Percentiles rank a stretch among this genome's conserved stretches.
These are phyloP conservation scores for Diaporthe vaccinii DNA, from an alignment of 2,329 filamentous ascomycete species.

Conservation along the genomic window DNA sequence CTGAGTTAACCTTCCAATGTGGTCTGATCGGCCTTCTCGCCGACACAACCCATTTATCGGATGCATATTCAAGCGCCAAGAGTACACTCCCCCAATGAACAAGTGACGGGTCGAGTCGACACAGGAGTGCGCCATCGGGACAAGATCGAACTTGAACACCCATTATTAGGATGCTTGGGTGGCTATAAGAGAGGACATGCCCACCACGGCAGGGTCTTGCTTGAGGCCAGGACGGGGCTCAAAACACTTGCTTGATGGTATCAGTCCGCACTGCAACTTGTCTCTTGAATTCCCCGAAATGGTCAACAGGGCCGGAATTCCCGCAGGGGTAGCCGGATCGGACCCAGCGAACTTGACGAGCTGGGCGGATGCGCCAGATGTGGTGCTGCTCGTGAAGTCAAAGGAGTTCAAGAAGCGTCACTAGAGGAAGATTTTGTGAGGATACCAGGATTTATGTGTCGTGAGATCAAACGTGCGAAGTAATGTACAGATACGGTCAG, in stretches of 20 bases:
- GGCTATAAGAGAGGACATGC: not conserved
- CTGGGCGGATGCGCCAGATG: not conserved
- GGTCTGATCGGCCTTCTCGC: constrained; percentile 10
- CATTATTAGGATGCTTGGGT: not conserved
- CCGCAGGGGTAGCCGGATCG: not conserved
- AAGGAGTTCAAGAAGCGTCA: too few relatives aligned
- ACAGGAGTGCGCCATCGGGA: not conserved
- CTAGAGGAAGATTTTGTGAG: not conserved
- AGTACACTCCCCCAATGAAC: not conserved
- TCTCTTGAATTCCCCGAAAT: not conserved
- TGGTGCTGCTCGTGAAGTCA: not conserved
- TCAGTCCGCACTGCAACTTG: not conserved
- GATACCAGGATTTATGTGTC: too few relatives aligned
- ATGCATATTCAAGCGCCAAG: not conserved
- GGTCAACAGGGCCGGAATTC: not conserved
- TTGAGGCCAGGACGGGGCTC: not conserved
- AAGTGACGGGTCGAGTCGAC: not conserved
- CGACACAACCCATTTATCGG: not conserved
- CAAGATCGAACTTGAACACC: not conserved
- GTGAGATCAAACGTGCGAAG: not conserved
- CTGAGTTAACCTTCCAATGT: constrained; percentile 1
- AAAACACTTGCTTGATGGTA: not conserved
- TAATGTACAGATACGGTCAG: not conserved
- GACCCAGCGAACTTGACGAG: not conserved
- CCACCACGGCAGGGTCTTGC: not conserved